Conservation (phyloP, 2,329 filamentous ascomycete species). For the Stylonectria norvegica region DNA sequence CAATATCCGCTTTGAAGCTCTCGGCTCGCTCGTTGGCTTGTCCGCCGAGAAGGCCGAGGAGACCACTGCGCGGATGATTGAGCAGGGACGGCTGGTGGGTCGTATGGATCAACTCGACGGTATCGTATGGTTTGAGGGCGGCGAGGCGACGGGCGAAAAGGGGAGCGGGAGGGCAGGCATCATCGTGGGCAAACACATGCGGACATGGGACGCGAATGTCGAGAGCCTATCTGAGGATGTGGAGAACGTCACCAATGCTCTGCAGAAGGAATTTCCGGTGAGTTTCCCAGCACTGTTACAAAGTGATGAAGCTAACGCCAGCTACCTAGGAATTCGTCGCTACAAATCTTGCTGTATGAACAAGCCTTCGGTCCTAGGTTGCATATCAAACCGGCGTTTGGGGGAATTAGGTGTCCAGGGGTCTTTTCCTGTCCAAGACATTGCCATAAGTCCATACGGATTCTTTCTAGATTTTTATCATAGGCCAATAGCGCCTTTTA, state of each 20-base stretch:
- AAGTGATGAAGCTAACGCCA: not conserved
- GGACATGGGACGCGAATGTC: constrained; percentile 86
- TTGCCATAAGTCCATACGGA: constrained; percentile 15
- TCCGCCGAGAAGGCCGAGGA: constrained; percentile 80
- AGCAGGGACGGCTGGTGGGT: constrained; percentile 83
- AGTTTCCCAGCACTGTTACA: constrained; percentile 15
- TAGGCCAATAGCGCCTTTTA: constrained; percentile 26
- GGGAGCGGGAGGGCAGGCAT: constrained; percentile 64
- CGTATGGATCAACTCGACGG: constrained; percentile 92
- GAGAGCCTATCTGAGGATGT: constrained; percentile 84
- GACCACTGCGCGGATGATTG: constrained; percentile 92
- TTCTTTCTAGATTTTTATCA: constrained; percentile 18
- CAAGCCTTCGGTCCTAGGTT: constrained; percentile 17
- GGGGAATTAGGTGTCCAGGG: constrained; percentile 14
- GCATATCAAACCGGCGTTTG: constrained; percentile 24
- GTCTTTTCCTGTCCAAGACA: constrained; percentile 14
- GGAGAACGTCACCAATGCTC: constrained; percentile 76
- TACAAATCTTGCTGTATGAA: constrained; percentile 44
- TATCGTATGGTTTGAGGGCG: constrained; percentile 79
- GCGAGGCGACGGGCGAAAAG: constrained; percentile 66
- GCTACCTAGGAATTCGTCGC: constrained; percentile 52
- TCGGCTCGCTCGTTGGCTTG: constrained; percentile 75
- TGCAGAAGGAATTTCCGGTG: constrained; percentile 77
- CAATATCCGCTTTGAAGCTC: constrained; percentile 71
- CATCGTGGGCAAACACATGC: constrained; percentile 66